Conservation (phyloP, 768 basidiomycete species). For the Russula griseocarnosa region DNA sequence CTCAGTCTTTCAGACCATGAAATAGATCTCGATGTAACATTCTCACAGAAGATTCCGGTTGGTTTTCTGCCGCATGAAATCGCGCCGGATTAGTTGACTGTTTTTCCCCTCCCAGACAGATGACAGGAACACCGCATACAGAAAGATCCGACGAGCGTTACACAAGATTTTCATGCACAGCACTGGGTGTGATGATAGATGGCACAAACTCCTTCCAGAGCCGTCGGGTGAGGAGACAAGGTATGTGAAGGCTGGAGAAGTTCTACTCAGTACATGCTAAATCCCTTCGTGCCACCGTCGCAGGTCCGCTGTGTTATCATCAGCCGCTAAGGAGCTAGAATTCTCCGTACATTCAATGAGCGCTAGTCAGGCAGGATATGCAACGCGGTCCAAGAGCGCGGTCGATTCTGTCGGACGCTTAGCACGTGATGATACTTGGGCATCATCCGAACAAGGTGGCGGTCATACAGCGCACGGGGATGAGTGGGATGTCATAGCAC, state of each 20-base stretch:
- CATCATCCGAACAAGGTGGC: background rate
- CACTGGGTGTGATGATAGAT: constrained; percentile 31
- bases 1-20: constrained; percentile 33
- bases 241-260: background rate
- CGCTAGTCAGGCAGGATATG: constrained; percentile 50
- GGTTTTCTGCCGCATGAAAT: background rate
- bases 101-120: background rate
- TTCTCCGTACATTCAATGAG: constrained; percentile 47
- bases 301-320: constrained; percentile 43
- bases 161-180: constrained; percentile 37
- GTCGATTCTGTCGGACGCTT: constrained; percentile 11
- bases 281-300: background rate
- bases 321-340: constrained; percentile 47
- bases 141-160: constrained; percentile 41
- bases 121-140: constrained; percentile 34
- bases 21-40: constrained; percentile 39
- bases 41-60: constrained; percentile 45
- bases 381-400: constrained; percentile 23
- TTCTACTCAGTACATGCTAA: background rate
- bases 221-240: constrained; percentile 32
- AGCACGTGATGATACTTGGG: constrained; percentile 4
- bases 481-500: constrained; percentile 10
- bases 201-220: constrained; percentile 30
- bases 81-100: background rate
- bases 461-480: background rate